Conservation (phyloP, 2,329 filamentous ascomycete genomes). For the Aphanoascus verrucosus region DNA sequence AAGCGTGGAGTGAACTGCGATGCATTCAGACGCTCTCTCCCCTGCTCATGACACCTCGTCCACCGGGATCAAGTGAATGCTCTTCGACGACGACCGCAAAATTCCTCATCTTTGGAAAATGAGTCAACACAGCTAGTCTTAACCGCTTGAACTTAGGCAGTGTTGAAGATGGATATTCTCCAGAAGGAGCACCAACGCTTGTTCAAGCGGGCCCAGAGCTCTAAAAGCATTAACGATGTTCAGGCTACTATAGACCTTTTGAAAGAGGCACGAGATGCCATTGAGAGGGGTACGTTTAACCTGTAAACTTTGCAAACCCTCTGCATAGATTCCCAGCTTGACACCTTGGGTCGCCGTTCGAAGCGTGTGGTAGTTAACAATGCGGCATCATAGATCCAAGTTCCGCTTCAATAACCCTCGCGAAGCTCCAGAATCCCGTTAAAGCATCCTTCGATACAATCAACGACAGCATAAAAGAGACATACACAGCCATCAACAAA, state of each 20-base stretch:
- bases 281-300: conserved; percentile 51
- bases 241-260: conserved; percentile 74
- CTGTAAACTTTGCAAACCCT: neutral
- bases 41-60: too few species aligned
- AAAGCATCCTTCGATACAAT: conserved; percentile 71
- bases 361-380: neutral
- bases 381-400: conserved; percentile 48
- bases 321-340: neutral
- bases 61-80: too few species aligned
- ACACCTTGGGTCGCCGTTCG: neutral
- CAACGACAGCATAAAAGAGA: conserved; percentile 69
- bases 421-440: conserved; percentile 75
- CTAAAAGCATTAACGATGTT: conserved; percentile 63
- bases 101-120: conserved; percentile 18
- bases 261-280: conserved; percentile 58
- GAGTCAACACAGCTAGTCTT: conserved; percentile 21
- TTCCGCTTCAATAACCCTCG: conserved; percentile 61
- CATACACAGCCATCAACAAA: conserved; percentile 69
- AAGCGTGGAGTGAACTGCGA: neutral
- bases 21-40: neutral
- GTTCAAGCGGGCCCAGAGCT: conserved; percentile 56
- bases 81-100: neutral
- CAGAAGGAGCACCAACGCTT: conserved; percentile 66
- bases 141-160: conserved; percentile 11
- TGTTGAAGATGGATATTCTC: conserved; percentile 49